Evolutionary conservation across 306 rosid species (phyloP), one percentile per base, ranked within the genome.

Genomic region (Cucumis hystrix): DNA sequence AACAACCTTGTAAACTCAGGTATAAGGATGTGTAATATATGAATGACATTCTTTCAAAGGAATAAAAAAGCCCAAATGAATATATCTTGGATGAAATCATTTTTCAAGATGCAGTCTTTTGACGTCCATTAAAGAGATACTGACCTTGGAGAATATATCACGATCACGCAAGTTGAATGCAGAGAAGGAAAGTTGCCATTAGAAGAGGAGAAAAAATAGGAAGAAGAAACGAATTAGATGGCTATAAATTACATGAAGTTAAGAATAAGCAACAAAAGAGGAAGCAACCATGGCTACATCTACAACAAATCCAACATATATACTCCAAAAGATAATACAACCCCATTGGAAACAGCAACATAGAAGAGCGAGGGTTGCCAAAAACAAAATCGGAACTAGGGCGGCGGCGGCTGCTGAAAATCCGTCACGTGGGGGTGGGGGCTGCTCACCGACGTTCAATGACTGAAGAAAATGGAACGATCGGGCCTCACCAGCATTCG

Each of bases 111-210:
- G 23, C 17, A 55, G 49, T 74, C 6, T 56, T 54, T 55, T 20
- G 30, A 56, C 7, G 21, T 45, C 78, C 77, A 80, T n/a, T 64
- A 54, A 62, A 64, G 78, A 74, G 82, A 82, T 62, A 83, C 93
- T 74, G 82, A 96, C 99, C 99, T 92, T 92, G 47, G 99, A 96
- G 80, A 87, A 85, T 51, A 91, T 79, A 86, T 96, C 99, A 25
- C 97, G 92, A 81, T 92, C 93, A 64, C 86, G 89, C 87, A 96
- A 84, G 78, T 85, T 86, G 43, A 90, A 80, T 82, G 96, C 97
- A 83, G 98, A 85, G 79, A 88, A 84, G n/a, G 99, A 96, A 73
- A 96, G 77, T 98, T 96, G 91, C 88, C 61, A 16, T 21, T 37
- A 55, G 55, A 37, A 23, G 14, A 37, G 37, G 54, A 41, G 49